A percentile compares a stretch with the other conserved stretches of the same genome.
Evolutionary conservation across 1,139 yeast species (phyloP).

Genomic region (Sugiyamaella pinicola): DNA sequence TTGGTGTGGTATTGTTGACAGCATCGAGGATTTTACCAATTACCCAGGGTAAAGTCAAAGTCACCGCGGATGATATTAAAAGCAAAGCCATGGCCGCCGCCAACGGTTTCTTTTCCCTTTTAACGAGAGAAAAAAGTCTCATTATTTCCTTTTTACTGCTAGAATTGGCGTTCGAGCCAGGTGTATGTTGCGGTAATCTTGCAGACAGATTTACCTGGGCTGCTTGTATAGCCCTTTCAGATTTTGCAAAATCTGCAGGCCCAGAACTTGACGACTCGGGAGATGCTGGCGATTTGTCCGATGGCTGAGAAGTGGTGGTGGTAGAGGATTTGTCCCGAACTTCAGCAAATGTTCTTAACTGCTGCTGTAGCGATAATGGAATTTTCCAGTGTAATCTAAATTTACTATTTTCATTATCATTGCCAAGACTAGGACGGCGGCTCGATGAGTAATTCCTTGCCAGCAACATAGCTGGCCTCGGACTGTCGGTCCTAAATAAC

Average conservation of each 20-base stretch:
- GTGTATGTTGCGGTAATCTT: conserved; percentile 32
- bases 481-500: not conserved
- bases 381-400: no score
- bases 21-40: conserved; percentile 79
- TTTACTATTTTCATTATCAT: no score
- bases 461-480: not conserved
- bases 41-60: conserved; percentile 74
- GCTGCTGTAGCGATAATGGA: no score
- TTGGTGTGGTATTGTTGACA: conserved; percentile 47
- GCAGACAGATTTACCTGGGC: conserved; percentile 42
- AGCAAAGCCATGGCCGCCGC: conserved; percentile 63
- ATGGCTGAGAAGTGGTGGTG: not conserved
- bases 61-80: conserved; percentile 58
- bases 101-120: conserved; percentile 54
- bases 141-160: conserved; percentile 51
- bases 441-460: no score
- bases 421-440: no score
- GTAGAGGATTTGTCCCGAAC: not conserved
- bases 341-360: not conserved
- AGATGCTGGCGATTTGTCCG: no score
- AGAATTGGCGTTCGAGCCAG: not conserved
- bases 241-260: conserved; percentile 30
- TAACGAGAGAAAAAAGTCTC: conserved; percentile 54
- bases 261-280: no score
- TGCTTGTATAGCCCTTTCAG: conserved; percentile 41